phyloP scores from a whole-genome alignment of 306 rosid genomes.

The Crotalaria pallida region DNA sequence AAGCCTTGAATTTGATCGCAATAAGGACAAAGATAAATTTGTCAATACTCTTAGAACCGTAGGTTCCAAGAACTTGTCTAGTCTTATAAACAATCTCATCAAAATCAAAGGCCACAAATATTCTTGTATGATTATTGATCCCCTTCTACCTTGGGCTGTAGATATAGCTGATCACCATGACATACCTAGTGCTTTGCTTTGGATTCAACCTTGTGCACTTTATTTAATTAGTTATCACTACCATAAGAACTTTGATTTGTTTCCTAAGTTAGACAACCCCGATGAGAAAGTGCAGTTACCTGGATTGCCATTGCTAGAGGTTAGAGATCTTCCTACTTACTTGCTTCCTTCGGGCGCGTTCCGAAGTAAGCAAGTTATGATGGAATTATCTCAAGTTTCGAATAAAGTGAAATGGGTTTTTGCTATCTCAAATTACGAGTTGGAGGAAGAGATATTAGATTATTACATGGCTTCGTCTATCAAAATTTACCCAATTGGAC shows the following conservation, averaged over 20 bases:
- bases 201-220: constrained; percentile 51
- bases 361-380: neutral
- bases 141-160: constrained; percentile 48
- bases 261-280: constrained; percentile 29
- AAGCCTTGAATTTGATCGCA: constrained; percentile 34
- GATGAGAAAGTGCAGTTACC: constrained; percentile 29
- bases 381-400: neutral
- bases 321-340: constrained; percentile 45
- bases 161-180: constrained; percentile 18
- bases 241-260: constrained; percentile 1
- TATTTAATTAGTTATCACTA: constrained; percentile 44
- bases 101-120: neutral
- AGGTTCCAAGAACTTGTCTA: constrained; percentile 31
- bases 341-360: constrained; percentile 37
- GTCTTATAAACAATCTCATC: constrained; percentile 25
- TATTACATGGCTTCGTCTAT: constrained; percentile 33
- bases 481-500: constrained; percentile 41
- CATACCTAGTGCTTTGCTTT: constrained; percentile 52
- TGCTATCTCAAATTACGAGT: constrained; percentile 42
- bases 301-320: constrained; percentile 36
- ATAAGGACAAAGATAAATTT: neutral
- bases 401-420: constrained; percentile 48
- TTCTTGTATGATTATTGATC: constrained; percentile 39
- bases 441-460: constrained; percentile 40
- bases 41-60: neutral